These are phyloP conservation scores for Harrya chromipes DNA, from an alignment of 768 basidiomycete genomes.

Conservation along the genomic window DNA sequence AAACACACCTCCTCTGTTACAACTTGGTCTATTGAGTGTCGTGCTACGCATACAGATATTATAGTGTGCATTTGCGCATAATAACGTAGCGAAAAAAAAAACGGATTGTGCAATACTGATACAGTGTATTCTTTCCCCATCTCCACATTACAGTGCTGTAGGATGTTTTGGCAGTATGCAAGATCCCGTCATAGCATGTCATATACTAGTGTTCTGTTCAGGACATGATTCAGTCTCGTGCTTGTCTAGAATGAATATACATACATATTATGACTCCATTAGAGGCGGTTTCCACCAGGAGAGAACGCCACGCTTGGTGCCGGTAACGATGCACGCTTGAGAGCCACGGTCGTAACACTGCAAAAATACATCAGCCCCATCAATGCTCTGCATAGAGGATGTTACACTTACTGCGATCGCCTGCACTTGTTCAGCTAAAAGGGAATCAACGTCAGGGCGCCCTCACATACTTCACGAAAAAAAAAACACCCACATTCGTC, in stretches of 20 bases:
- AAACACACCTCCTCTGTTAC: constrained; percentile 13
- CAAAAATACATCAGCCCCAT: constrained; percentile 25
- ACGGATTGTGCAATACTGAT: constrained; percentile 30
- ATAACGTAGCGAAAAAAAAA: constrained; percentile 12
- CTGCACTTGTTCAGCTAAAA: constrained; percentile 31
- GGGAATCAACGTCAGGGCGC: constrained; percentile 7
- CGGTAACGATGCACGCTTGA: constrained; percentile 46
- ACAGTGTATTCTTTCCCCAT: constrained; percentile 24
- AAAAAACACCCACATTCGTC: constrained; percentile 45
- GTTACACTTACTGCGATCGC: constrained; percentile 34
- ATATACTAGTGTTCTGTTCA: constrained; percentile 1
- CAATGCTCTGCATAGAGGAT: neutral
- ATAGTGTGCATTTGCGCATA: constrained; percentile 15
- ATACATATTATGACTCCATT: constrained; percentile 28
- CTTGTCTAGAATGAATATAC: constrained; percentile 2
- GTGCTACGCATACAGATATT: constrained; percentile 25
- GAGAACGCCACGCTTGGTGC: constrained; percentile 52
- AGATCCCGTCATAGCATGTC: constrained; percentile 21
- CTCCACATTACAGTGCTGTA: constrained; percentile 24
- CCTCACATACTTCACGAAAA: neutral
- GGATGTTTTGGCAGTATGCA: constrained; percentile 28
- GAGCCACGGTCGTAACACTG: constrained; percentile 47
- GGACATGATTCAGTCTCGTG: constrained; percentile 12
- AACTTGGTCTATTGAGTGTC: neutral
- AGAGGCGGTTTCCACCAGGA: constrained; percentile 52